phyloP scores from a whole-genome alignment of 768 basidiomycete species.

The Vishniacozyma victoriae region DNA sequence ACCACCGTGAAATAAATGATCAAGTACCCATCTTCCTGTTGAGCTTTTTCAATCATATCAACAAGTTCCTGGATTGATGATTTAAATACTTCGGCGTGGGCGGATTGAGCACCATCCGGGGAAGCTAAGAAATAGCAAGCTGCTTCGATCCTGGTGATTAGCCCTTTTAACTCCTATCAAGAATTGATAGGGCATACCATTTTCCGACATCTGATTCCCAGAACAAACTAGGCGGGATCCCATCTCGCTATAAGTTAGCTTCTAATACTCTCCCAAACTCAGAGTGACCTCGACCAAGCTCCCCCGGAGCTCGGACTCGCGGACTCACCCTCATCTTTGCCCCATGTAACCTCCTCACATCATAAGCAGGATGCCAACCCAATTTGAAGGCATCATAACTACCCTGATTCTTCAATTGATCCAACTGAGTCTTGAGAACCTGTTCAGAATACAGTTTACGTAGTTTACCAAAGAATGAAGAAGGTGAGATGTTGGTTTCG shows the following conservation, averaged over 20 bases:
- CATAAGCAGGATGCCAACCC: constrained; percentile 26
- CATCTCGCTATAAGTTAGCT: constrained; percentile 2
- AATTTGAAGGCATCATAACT: constrained; percentile 29
- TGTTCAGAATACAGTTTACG: constrained; percentile 14
- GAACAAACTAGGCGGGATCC: constrained; percentile 23
- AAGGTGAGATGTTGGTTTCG: constrained; percentile 15
- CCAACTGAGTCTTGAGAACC: constrained; percentile 32
- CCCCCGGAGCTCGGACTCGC: background rate
- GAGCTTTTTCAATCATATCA: constrained; percentile 27
- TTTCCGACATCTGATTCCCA: constrained; percentile 34
- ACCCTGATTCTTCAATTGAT: constrained; percentile 26
- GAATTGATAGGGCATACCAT: constrained; percentile 10
- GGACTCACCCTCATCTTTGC: constrained; percentile 13
- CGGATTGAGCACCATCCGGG: constrained; percentile 7
- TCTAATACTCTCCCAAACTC: too few relatives aligned
- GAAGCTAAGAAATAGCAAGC: constrained; percentile 25
- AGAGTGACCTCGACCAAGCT: too few relatives aligned
- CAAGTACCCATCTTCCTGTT: constrained; percentile 30
- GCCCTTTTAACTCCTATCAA: background rate
- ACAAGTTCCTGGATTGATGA: constrained; percentile 20
- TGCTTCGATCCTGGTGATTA: constrained; percentile 19
- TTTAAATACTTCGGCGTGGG: constrained; percentile 11
- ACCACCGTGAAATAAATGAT: constrained; percentile 31
- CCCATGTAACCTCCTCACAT: constrained; percentile 12
- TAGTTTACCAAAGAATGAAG: constrained; percentile 28